These are phyloP conservation scores for Yarrowia sp. DNA, from an alignment of 805 yeast genomes.

Conservation along the genomic window DNA sequence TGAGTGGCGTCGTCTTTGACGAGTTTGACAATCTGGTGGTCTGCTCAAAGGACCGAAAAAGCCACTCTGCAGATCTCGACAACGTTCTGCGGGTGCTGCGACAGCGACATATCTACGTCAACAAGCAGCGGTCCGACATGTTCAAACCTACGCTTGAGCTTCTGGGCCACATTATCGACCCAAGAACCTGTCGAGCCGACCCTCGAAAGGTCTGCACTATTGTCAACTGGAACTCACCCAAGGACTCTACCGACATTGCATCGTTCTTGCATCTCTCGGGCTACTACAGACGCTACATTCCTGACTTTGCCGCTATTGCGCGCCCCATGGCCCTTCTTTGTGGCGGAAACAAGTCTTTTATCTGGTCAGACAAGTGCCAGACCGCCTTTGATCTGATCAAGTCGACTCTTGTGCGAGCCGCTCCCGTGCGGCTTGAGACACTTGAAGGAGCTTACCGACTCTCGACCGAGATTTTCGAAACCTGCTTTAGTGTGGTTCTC, in stretches of 20 bases:
- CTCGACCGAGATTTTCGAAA: neutral
- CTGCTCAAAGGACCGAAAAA: neutral
- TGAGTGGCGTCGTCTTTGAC: neutral
- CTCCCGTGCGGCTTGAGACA: neutral
- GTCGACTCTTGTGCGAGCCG: neutral
- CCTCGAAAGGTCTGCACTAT: neutral
- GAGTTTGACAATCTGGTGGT: constrained; percentile 2
- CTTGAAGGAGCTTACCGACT: neutral
- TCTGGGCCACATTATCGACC: neutral
- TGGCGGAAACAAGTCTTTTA: neutral
- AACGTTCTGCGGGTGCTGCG: neutral
- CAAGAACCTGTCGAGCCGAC: neutral
- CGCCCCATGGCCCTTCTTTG: constrained; percentile 1
- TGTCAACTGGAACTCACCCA: neutral
- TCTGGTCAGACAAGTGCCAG: neutral
- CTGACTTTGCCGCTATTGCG: neutral
- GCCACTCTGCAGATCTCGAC: neutral
- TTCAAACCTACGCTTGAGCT: neutral
- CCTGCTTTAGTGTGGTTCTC: neutral
- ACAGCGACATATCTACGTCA: neutral
- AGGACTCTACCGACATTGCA: neutral
- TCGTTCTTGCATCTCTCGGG: constrained; percentile 1
- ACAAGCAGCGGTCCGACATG: neutral
- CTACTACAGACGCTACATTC: constrained; percentile 9
- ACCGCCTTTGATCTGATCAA: neutral